Evolutionary conservation across 352 stramenopile species (phyloP).

Genomic region (Pelagophyceae sp.): DNA sequence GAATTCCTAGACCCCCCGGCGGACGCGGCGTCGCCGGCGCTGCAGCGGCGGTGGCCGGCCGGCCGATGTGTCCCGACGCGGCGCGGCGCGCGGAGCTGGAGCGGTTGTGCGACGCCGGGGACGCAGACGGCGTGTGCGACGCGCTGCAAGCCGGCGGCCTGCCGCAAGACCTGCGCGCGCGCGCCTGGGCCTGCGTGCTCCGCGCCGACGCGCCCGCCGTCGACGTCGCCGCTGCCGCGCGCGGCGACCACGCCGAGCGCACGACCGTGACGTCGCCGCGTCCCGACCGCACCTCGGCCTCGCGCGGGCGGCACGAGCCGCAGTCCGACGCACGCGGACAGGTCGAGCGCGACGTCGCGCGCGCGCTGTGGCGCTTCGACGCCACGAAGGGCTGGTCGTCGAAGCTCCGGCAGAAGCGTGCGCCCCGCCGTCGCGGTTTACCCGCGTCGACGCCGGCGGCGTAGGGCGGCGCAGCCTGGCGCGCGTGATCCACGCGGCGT

Average conservation of each 20-base stretch:
- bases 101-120: too few relatives aligned
- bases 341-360: not conserved
- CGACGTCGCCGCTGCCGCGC: not conserved
- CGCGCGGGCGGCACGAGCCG: too few relatives aligned
- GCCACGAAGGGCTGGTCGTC: not conserved
- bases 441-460: not conserved
- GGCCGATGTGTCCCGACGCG: too few relatives aligned
- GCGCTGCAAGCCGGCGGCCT: too few relatives aligned
- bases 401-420: not conserved
- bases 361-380: not conserved
- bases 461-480: not conserved
- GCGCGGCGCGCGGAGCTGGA: too few relatives aligned
- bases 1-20: too few relatives aligned
- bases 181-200: not conserved
- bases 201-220: not conserved
- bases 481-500: constrained; percentile 3
- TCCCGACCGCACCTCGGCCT: too few relatives aligned
- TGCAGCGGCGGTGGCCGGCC: too few relatives aligned
- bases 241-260: not conserved
- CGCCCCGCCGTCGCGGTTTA: not conserved
- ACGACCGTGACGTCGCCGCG: not conserved
- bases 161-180: too few relatives aligned
- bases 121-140: too few relatives aligned
- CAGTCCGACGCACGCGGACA: not conserved
- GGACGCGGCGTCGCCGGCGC: too few relatives aligned